phyloP scores from a whole-genome alignment of 225 moss, liverwort and hornwort genomes.

The Bryoerythrophyllum caledonicum region DNA sequence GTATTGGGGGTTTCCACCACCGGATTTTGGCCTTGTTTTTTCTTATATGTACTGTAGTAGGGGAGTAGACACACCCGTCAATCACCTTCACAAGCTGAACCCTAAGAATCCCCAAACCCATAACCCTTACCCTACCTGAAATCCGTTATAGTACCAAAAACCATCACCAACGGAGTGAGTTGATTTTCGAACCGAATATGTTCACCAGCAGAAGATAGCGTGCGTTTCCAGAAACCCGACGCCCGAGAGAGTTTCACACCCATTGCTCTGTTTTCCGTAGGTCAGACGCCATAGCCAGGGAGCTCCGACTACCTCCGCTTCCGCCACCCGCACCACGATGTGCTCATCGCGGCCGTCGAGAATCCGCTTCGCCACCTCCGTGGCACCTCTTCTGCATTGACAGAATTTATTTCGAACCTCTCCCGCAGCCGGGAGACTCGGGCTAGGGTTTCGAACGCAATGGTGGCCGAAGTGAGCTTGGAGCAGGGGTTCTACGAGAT shows the following conservation, averaged over 20 bases:
- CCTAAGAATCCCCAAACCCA: background rate
- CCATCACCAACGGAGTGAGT: too few relatives aligned
- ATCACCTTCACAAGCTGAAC: too few relatives aligned
- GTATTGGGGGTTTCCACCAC: too few relatives aligned
- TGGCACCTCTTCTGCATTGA: background rate
- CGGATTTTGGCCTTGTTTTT: too few relatives aligned
- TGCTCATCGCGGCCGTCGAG: background rate
- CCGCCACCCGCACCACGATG: background rate
- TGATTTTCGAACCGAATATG: background rate
- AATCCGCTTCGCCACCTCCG: background rate
- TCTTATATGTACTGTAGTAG: too few relatives aligned
- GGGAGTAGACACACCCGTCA: too few relatives aligned
- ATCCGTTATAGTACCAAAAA: too few relatives aligned
- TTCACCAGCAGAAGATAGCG: background rate
- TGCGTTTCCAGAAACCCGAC: background rate
- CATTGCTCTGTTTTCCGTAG: background rate
- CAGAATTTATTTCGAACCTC: background rate
- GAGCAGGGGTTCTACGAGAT: constrained; percentile 76
- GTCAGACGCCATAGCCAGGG: constrained; percentile 25
- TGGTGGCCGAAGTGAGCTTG: constrained; percentile 82
- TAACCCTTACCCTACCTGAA: background rate
- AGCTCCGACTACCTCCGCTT: background rate
- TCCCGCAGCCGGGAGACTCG: background rate
- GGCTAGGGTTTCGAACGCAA: constrained; percentile 29
- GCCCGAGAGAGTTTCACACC: background rate